Conservation (phyloP, 805 yeast genomes). For the Kuraishia cidri region DNA sequence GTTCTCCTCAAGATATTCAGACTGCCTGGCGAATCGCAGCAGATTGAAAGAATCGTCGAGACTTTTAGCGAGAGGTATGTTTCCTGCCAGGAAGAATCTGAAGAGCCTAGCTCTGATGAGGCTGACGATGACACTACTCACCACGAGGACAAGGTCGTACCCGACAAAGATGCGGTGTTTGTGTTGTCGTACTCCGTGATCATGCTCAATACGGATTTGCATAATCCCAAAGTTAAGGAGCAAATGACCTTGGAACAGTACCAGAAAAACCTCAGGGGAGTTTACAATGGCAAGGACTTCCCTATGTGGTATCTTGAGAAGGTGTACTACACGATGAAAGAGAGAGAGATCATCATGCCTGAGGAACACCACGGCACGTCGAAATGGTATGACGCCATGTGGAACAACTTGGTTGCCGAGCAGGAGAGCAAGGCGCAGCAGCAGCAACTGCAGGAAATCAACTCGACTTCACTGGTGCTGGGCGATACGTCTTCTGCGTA, state of each 20-base stretch:
- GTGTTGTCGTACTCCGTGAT: conserved; percentile 87
- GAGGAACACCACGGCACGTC: conserved; percentile 94
- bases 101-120: conserved; percentile 6
- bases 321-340: conserved; percentile 72
- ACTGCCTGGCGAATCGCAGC: conserved; percentile 96
- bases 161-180: conserved; percentile 49
- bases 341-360: conserved; percentile 92
- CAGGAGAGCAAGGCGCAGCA: conserved; percentile 19
- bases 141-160: conserved; percentile 6
- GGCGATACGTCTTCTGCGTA: conserved; percentile 1
- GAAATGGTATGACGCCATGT: conserved; percentile 82
- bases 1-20: conserved; percentile 75
- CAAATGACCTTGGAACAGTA: conserved; percentile 88
- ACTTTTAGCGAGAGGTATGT: conserved; percentile 78
- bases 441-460: background rate
- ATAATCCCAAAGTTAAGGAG: conserved; percentile 84
- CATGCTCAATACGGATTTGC: conserved; percentile 89
- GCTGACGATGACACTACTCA: conserved; percentile 13
- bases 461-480: background rate
- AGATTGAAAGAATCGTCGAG: conserved; percentile 88
- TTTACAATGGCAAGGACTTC: conserved; percentile 66
- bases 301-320: conserved; percentile 79
- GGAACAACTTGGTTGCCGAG: conserved; percentile 62
- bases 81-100: conserved; percentile 32
- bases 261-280: conserved; percentile 71